Evolutionary conservation across 2,329 filamentous ascomycete genomes (phyloP).

Genomic region (Sarocladium kiliense): DNA sequence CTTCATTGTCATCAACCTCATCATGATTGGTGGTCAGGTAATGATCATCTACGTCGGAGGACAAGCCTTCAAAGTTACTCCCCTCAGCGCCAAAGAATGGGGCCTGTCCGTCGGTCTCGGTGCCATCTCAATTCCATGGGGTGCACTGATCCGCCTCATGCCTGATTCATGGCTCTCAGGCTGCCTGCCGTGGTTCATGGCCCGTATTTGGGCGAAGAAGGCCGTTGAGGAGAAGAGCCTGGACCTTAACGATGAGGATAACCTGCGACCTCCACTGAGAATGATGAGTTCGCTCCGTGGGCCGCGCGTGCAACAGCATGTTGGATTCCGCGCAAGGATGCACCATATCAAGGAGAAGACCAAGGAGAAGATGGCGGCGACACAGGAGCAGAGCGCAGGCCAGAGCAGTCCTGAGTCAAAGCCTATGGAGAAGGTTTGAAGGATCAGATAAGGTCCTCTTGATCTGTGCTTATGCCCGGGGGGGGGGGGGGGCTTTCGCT

Average conservation of each 20-base stretch:
- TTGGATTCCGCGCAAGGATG: constrained; percentile 24
- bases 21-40: constrained; percentile 54
- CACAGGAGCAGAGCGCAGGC: not conserved
- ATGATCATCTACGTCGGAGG: constrained; percentile 54
- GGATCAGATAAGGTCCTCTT: too few species aligned
- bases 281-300: constrained; percentile 26
- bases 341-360: constrained; percentile 22
- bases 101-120: constrained; percentile 41
- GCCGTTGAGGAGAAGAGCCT: constrained; percentile 13
- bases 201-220: constrained; percentile 15
- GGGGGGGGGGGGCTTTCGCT: not conserved
- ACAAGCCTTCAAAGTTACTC: constrained; percentile 43
- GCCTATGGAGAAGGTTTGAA: constrained; percentile 9
- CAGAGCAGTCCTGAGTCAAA: constrained; percentile 1
- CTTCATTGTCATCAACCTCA: constrained; percentile 50
- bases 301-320: constrained; percentile 22
- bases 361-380: constrained; percentile 12
- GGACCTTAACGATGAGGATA: constrained; percentile 18
- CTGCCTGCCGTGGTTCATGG: constrained; percentile 22
- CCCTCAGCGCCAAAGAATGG: constrained; percentile 17
- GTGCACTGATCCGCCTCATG: constrained; percentile 42
- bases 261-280: constrained; percentile 19
- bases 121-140: constrained; percentile 50
- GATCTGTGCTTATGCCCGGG: too few species aligned
- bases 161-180: constrained; percentile 36